phyloP scores from a whole-genome alignment of 2,329 filamentous ascomycete genomes.

The Graphilbum sp. region DNA sequence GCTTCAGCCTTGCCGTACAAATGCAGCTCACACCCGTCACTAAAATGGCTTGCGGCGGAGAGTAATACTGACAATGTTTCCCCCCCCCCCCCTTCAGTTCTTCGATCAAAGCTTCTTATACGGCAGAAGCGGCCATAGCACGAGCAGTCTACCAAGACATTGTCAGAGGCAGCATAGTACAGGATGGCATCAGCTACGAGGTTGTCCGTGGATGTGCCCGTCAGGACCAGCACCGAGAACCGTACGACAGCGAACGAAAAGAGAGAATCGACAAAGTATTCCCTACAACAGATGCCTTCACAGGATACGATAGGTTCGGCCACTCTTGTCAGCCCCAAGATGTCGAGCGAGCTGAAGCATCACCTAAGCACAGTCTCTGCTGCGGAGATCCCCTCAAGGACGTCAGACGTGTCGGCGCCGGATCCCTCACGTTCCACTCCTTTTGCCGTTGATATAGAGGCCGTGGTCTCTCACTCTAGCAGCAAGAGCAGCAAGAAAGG shows the following conservation, averaged over 20 bases:
- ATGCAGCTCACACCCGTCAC: no score
- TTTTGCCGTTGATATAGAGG: slow-evolving; percentile 43
- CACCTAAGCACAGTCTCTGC: neutral
- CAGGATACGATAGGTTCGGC: slow-evolving; percentile 12
- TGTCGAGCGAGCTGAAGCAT: slow-evolving; percentile 11
- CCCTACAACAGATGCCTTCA: slow-evolving; percentile 10
- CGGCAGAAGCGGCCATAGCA: no score
- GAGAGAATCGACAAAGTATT: neutral
- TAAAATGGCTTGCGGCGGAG: no score
- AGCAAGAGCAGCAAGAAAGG: slow-evolving; percentile 9
- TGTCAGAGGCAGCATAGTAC: no score
- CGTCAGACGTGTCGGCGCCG: slow-evolving; percentile 24
- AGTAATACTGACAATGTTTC: no score
- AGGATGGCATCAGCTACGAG: neutral
- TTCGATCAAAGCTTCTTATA: no score
- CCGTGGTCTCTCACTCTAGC: slow-evolving; percentile 24
- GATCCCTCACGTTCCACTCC: slow-evolving; percentile 28
- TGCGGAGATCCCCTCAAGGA: neutral
- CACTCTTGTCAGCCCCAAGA: slow-evolving; percentile 6
- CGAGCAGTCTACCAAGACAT: no score
- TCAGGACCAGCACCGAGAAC: neutral
- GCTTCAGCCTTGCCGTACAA: no score
- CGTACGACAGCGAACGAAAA: neutral
- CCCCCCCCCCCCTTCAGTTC: no score
- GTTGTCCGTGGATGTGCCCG: no score